Conservation (phyloP, 1,139 yeast species). For the Blastobotrys apis region DNA sequence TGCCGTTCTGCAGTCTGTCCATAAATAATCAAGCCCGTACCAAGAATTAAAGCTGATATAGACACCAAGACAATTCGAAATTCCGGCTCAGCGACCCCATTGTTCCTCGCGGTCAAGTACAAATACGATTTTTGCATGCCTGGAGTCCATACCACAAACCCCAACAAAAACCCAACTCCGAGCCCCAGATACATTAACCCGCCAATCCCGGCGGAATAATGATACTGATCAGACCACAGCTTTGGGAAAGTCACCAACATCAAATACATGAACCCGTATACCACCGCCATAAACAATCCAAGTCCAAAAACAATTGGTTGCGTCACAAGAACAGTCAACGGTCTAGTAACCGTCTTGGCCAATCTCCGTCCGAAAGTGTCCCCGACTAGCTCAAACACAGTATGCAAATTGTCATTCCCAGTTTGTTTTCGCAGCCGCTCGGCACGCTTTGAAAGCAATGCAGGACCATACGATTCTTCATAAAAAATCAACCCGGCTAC, state of each 20-base stretch:
- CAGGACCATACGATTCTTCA: conserved; percentile 59
- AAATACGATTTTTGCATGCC: conserved; percentile 41
- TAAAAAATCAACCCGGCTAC: conserved; percentile 43
- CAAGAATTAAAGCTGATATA: conserved; percentile 45
- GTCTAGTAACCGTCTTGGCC: conserved; percentile 44
- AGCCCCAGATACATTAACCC: conserved; percentile 57
- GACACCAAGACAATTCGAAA: conserved; percentile 45
- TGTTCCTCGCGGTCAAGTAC: conserved; percentile 39
- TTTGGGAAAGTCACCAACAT: conserved; percentile 56
- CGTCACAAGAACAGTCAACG: conserved; percentile 46
- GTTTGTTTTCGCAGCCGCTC: conserved; percentile 44
- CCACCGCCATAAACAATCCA: conserved; percentile 59
- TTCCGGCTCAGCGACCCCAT: conserved; percentile 56
- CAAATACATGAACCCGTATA: conserved; percentile 59
- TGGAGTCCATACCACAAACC: conserved; percentile 45
- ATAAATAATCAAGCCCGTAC: conserved; percentile 54
- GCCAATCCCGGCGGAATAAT: conserved; percentile 46
- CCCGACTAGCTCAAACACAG: conserved; percentile 48
- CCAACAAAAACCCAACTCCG: conserved; percentile 49
- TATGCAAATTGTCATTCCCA: conserved; percentile 53
- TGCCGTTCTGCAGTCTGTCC: conserved; percentile 59
- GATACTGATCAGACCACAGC: conserved; percentile 47
- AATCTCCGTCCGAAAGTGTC: conserved; percentile 25
- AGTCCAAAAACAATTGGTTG: conserved; percentile 63
- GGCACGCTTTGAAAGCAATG: conserved; percentile 48